Percentiles rank a stretch among this genome's conserved stretches.
Evolutionary conservation across 2,329 filamentous ascomycete genomes (phyloP).

Genomic region (Furcasterigmium sp.): DNA sequence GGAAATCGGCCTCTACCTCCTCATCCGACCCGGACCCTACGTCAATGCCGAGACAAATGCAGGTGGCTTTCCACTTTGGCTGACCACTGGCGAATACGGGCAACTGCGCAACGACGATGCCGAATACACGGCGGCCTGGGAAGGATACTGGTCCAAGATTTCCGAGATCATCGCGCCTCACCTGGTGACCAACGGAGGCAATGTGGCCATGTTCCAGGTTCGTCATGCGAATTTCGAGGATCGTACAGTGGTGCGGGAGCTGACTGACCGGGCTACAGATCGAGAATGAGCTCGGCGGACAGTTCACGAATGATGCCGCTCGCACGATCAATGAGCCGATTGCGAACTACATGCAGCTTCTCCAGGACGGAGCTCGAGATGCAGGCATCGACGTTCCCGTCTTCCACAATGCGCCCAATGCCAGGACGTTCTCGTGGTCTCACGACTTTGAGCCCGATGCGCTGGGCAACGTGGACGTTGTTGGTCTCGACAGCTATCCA

Average conservation of each 20-base stretch:
- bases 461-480: conserved; percentile 50
- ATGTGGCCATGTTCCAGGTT: conserved; percentile 44
- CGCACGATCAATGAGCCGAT: conserved; percentile 42
- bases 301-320: conserved; percentile 33
- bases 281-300: conserved; percentile 48
- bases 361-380: conserved; percentile 46
- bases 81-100: conserved; percentile 56
- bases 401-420: conserved; percentile 55
- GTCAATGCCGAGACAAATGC: conserved; percentile 59
- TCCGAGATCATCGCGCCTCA: conserved; percentile 45
- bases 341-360: conserved; percentile 51
- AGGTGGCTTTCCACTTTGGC: conserved; percentile 58
- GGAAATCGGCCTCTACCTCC: conserved; percentile 33
- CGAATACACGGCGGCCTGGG: conserved; percentile 47
- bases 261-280: conserved; percentile 26
- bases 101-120: conserved; percentile 45
- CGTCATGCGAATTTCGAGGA: not conserved
- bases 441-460: conserved; percentile 48
- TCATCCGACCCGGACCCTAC: conserved; percentile 53
- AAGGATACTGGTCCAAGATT: conserved; percentile 45
- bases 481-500: conserved; percentile 46
- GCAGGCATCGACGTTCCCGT: conserved; percentile 55
- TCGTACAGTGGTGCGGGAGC: not conserved
- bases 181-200: conserved; percentile 52
- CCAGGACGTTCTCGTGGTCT: conserved; percentile 47